A percentile compares a stretch with the other conserved stretches of the same genome.
phyloP scores from a whole-genome alignment of 371 early-diverging fungal species.

The Saksenaea vasiformis region DNA sequence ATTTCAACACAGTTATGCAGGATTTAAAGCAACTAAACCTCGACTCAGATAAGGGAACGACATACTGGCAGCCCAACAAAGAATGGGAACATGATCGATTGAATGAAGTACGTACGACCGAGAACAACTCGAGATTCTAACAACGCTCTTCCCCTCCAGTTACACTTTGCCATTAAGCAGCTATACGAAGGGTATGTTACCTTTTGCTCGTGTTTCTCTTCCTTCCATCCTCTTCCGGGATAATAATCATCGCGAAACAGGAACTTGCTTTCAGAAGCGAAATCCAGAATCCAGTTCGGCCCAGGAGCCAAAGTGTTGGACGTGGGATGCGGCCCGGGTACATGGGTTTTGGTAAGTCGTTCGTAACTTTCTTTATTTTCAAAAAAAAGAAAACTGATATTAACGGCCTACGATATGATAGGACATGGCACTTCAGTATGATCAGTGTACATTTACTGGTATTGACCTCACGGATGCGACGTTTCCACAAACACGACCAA shows the following conservation, averaged over 20 bases:
- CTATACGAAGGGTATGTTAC: neutral
- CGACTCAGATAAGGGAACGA: neutral
- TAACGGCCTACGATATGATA: constrained; percentile 1
- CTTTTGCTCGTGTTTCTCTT: neutral
- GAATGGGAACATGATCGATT: neutral
- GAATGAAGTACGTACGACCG: neutral
- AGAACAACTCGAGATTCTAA: neutral
- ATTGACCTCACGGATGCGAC: constrained; percentile 57
- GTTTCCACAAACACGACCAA: constrained; percentile 54
- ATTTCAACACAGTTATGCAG: neutral
- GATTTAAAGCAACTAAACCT: neutral
- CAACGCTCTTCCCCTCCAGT: neutral
- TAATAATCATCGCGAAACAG: neutral
- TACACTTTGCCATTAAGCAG: neutral
- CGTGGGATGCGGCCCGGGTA: constrained; percentile 52
- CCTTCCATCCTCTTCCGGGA: neutral
- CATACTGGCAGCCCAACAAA: neutral
- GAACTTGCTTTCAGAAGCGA: neutral
- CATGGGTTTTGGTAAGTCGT: constrained; percentile 50
- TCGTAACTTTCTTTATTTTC: neutral
- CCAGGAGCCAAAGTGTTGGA: constrained; percentile 28
- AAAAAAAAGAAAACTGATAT: neutral
- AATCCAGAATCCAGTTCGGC: neutral
- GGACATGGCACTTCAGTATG: constrained; percentile 61
- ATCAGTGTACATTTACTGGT: constrained; percentile 52